Evolutionary conservation across 768 basidiomycete genomes (phyloP).

Genomic region (Lenzites betulinus): DNA sequence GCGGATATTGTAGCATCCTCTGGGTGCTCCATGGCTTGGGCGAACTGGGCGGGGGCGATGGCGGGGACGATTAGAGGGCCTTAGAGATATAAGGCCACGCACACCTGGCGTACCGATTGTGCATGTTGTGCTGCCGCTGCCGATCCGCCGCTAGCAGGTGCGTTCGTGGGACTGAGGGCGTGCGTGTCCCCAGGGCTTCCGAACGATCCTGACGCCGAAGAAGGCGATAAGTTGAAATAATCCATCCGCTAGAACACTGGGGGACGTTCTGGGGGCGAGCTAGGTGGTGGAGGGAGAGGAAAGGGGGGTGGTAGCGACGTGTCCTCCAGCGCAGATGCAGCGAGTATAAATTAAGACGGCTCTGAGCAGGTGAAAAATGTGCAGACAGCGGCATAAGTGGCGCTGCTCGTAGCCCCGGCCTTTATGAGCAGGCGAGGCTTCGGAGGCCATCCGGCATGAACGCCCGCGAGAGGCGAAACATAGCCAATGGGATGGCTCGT

Average conservation of each 20-base stretch:
- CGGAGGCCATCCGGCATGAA: conserved; percentile 11
- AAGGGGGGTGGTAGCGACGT: not conserved
- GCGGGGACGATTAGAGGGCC: not conserved
- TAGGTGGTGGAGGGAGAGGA: not conserved
- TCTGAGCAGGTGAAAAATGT: not conserved
- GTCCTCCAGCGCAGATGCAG: not conserved
- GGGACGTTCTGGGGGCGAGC: not conserved
- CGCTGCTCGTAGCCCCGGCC: conserved; percentile 5
- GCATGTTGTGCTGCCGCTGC: not conserved
- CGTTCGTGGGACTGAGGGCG: not conserved
- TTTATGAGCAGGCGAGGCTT: conserved; percentile 1
- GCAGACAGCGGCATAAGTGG: conserved; percentile 2
- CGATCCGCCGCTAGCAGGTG: conserved; percentile 3
- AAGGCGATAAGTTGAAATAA: not conserved
- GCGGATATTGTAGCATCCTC: conserved; percentile 20
- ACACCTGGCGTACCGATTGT: conserved; percentile 7
- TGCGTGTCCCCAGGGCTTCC: not conserved
- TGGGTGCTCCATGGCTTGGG: conserved; percentile 8
- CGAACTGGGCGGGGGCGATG: conserved; percentile 5
- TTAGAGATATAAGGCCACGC: not conserved
- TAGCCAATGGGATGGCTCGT: conserved; percentile 3
- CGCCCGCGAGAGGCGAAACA: not conserved
- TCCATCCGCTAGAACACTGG: conserved; percentile 4
- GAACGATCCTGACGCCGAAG: not conserved
- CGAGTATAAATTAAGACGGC: not conserved